A percentile compares a stretch with the other conserved stretches of the same genome.
Conservation (phyloP, 768 basidiomycete genomes). For the Leccinum incarnatum region DNA sequence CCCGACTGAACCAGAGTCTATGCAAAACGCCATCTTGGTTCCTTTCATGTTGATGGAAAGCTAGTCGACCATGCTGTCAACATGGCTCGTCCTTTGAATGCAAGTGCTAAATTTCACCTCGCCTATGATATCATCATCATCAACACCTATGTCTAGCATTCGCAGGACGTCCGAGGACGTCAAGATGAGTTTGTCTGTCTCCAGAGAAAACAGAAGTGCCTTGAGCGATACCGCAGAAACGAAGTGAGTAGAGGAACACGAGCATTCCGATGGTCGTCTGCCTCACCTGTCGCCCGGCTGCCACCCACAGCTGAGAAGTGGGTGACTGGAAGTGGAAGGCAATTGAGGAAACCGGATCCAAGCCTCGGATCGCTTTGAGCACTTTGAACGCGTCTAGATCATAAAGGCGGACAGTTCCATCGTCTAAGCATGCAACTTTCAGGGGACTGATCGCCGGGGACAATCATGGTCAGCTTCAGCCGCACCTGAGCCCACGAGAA, state of each 20-base stretch:
- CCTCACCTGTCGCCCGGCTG: conserved; percentile 56
- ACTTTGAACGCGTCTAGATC: conserved; percentile 58
- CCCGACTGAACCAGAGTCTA: conserved; percentile 69
- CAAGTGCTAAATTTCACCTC: conserved; percentile 31
- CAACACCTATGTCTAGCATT: conserved; percentile 45
- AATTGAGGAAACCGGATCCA: conserved; percentile 65
- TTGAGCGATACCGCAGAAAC: conserved; percentile 1
- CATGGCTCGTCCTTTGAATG: conserved; percentile 19
- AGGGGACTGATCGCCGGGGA: not conserved
- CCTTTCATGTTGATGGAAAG: conserved; percentile 56
- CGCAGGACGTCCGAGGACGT: conserved; percentile 46
- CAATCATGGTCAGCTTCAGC: not conserved
- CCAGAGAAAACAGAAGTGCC: conserved; percentile 44
- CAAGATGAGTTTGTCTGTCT: conserved; percentile 52
- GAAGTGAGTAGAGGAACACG: not conserved
- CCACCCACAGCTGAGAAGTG: conserved; percentile 59
- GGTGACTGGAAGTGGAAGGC: conserved; percentile 43
- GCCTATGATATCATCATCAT: conserved; percentile 60
- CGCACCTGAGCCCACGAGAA: conserved; percentile 65
- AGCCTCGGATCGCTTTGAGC: conserved; percentile 56
- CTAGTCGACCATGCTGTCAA: conserved; percentile 44
- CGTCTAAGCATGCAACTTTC: conserved; percentile 41
- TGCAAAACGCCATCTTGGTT: conserved; percentile 60
- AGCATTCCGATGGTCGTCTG: not conserved
- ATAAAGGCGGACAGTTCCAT: conserved; percentile 70